These are phyloP conservation scores for Metschnikowia picachoensis DNA, from an alignment of 805 yeast genomes.

Conservation along the genomic window DNA sequence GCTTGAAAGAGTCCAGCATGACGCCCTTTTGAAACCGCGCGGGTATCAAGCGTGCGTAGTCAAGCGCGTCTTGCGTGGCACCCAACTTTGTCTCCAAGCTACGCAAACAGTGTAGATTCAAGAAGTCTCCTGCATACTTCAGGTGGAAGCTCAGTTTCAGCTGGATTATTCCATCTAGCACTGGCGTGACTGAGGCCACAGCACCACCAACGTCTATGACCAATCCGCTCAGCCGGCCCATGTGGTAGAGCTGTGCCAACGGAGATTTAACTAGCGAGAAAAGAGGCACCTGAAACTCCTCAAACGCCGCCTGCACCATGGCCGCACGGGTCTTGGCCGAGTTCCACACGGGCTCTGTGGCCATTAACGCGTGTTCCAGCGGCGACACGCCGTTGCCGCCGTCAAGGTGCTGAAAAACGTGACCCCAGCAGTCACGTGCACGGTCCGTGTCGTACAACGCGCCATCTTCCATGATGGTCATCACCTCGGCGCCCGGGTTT, in stretches of 20 bases:
- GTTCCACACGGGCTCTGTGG: conserved; percentile 70
- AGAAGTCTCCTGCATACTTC: conserved; percentile 80
- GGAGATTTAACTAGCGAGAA: conserved; percentile 76
- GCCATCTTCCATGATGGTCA: conserved; percentile 61
- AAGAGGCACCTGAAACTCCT: conserved; percentile 68
- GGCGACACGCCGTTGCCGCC: conserved; percentile 41
- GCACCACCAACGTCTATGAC: conserved; percentile 79
- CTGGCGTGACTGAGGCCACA: conserved; percentile 68
- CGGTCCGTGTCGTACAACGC: conserved; percentile 71
- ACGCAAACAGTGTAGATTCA: conserved; percentile 59
- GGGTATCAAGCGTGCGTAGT: conserved; percentile 16
- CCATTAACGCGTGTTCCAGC: conserved; percentile 60
- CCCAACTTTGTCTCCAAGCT: conserved; percentile 35
- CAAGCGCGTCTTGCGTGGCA: conserved; percentile 14
- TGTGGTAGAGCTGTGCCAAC: conserved; percentile 70
- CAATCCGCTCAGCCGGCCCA: conserved; percentile 72
- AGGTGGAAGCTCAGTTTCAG: conserved; percentile 62
- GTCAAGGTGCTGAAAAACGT: conserved; percentile 51
- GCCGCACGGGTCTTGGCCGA: conserved; percentile 52
- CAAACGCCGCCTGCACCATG: conserved; percentile 71
- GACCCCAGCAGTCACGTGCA: conserved; percentile 62
- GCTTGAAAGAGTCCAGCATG: conserved; percentile 29
- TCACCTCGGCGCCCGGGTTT: conserved; percentile 45
- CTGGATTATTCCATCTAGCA: conserved; percentile 69
- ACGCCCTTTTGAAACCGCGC: conserved; percentile 1